These are phyloP conservation scores for Calvatia gigantea DNA, from an alignment of 768 basidiomycete genomes.

Conservation along the genomic window DNA sequence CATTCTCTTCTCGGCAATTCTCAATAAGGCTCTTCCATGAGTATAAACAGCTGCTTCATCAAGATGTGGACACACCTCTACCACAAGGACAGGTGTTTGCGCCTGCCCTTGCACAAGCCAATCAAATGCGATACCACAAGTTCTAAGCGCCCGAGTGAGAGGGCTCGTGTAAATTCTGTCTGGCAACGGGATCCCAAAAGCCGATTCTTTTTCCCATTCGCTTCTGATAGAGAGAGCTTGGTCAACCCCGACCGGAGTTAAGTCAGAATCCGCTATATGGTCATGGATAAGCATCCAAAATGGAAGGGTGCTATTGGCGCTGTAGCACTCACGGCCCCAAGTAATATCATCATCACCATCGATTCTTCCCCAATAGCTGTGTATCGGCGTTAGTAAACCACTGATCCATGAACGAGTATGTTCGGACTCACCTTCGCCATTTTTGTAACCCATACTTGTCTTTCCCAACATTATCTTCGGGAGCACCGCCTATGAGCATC, in stretches of 20 bases:
- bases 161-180: slow-evolving; percentile 60
- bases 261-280: slow-evolving; percentile 55
- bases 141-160: slow-evolving; percentile 57
- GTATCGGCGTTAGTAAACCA: background rate
- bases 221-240: slow-evolving; percentile 48
- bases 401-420: background rate
- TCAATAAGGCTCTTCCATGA: slow-evolving; percentile 22
- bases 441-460: slow-evolving; percentile 52
- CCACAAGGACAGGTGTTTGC: slow-evolving; percentile 33
- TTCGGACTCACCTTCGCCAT: slow-evolving; percentile 53
- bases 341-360: slow-evolving; percentile 60
- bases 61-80: slow-evolving; percentile 44
- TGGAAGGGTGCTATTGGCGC: too few species aligned
- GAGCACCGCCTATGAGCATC: background rate
- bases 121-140: slow-evolving; percentile 50
- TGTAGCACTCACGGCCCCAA: slow-evolving; percentile 70
- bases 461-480: slow-evolving; percentile 63
- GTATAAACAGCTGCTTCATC: background rate
- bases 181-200: slow-evolving; percentile 45
- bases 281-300: background rate
- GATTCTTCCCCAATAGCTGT: slow-evolving; percentile 61
- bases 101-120: slow-evolving; percentile 25
- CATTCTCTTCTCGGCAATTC: slow-evolving; percentile 66
- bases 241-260: slow-evolving; percentile 52
- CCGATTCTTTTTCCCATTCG: slow-evolving; percentile 48